Base-by-base conservation (phyloP, 495 filamentous ascomycete species). In the Emericellopsis terricola region DNA sequence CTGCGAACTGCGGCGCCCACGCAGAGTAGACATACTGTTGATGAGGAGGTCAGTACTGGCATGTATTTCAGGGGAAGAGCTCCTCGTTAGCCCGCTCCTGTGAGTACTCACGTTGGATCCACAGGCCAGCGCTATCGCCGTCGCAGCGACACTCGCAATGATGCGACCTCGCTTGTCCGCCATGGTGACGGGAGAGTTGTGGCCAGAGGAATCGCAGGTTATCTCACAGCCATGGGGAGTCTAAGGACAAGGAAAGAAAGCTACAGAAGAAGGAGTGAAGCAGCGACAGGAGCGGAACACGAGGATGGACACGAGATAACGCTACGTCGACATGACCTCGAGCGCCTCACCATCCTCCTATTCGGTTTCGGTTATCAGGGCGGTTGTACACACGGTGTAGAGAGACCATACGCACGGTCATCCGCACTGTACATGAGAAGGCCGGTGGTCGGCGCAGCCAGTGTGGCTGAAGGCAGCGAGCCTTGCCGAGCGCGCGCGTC, bases 1-100 rank as follows among this genome's bases (percentile, higher is more conserved):
- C 73, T 16, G 85, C 85, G 45, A 94, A 94, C 52, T 93, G 84
- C 11, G 89, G 89, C 18, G 78, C 87, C 84, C 91, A 97, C 57
- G 89, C 91, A 36, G 85, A 94, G 49, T 94, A 97, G 42, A 86
- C 91, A 71, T 97, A 97, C 85, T 93, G 44, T 33, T 11, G 21
- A n/a, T n/a, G n/a, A n/a, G n/a, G n/a, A n/a, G n/a, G n/a, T n/a
- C n/a, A n/a, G n/a, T n/a, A n/a, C n/a, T n/a, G n/a, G n/a, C n/a
- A n/a, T n/a, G n/a, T n/a, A n/a, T n/a, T n/a, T n/a, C n/a, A n/a
- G n/a, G n/a, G n/a, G n/a, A n/a, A n/a, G n/a, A n/a, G n/a, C n/a
- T n/a, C n/a, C n/a, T n/a, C n/a, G n/a, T n/a, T n/a, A n/a, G n/a
- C n/a, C n/a, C n/a, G n/a, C n/a, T n/a, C n/a, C n/a, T n/a, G n/a